Evolutionary conservation across 208 protist genomes (phyloP).

Genomic region (Porcisia deanei): DNA sequence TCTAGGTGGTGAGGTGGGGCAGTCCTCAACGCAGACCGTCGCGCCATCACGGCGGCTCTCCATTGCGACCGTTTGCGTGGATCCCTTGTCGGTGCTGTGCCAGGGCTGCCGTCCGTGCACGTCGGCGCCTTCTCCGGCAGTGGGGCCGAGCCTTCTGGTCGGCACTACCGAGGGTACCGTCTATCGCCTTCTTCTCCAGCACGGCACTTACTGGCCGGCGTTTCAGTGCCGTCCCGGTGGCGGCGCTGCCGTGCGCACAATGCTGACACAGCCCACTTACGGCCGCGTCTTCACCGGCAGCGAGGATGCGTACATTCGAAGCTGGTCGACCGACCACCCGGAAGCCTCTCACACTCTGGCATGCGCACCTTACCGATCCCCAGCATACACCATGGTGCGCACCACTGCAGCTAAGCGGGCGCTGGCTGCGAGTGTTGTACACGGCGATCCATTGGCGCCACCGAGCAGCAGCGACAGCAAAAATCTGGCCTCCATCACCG

Average conservation of each 20-base stretch:
- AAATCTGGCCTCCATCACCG: slow-evolving; percentile 5
- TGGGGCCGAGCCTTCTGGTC: slow-evolving; percentile 47
- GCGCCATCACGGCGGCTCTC: slow-evolving; percentile 7
- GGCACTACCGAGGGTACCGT: slow-evolving; percentile 32
- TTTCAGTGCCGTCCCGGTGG: slow-evolving; percentile 9
- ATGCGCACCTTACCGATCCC: slow-evolving; percentile 37
- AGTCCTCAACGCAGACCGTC: neutral
- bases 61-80: slow-evolving; percentile 42
- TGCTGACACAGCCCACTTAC: slow-evolving; percentile 49
- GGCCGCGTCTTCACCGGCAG: slow-evolving; percentile 58
- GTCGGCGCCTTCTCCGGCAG: slow-evolving; percentile 11
- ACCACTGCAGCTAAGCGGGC: neutral
- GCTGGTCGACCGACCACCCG: slow-evolving; percentile 43
- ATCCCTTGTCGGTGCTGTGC: slow-evolving; percentile 33
- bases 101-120: slow-evolving; percentile 9
- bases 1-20: neutral
- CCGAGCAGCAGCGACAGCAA: neutral
- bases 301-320: slow-evolving; percentile 64
- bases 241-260: slow-evolving; percentile 26
- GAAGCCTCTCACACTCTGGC: slow-evolving; percentile 44
- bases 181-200: slow-evolving; percentile 34
- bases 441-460: neutral
- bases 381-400: slow-evolving; percentile 29
- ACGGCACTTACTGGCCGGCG: slow-evolving; percentile 21
- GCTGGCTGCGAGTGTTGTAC: neutral